A percentile compares a stretch with the other conserved stretches of the same genome.
phyloP scores from a whole-genome alignment of 257 asterid genomes.

The Vinca minor region DNA sequence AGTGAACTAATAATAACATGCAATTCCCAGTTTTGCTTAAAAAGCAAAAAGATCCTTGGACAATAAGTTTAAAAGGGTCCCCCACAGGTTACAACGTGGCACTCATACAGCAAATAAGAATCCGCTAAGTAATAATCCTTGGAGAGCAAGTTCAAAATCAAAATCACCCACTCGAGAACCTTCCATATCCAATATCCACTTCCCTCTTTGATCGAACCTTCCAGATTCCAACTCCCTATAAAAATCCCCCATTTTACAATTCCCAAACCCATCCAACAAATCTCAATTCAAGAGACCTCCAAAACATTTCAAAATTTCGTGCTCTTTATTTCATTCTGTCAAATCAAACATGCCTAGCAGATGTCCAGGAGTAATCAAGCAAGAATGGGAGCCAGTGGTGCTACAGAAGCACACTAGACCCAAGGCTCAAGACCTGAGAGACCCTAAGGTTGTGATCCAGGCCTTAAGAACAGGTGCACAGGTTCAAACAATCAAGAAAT shows the following conservation, averaged over 20 bases:
- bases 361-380: constrained; percentile 21
- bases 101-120: too few relatives aligned
- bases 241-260: background rate
- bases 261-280: too few relatives aligned
- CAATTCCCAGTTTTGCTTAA: too few relatives aligned
- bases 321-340: background rate
- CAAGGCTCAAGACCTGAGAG: constrained; percentile 26
- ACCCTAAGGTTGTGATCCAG: constrained; percentile 34
- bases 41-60: too few relatives aligned
- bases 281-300: too few relatives aligned
- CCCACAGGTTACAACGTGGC: background rate
- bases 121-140: constrained; percentile 1
- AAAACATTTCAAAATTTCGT: too few relatives aligned
- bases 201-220: constrained; percentile 16
- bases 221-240: constrained; percentile 16
- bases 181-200: background rate
- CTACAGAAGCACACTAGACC: constrained; percentile 27
- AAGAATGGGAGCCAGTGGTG: constrained; percentile 44
- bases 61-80: too few relatives aligned
- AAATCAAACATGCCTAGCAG: constrained; percentile 28
- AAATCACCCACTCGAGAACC: constrained; percentile 7
- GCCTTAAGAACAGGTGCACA: constrained; percentile 34
- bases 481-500: constrained; percentile 34
- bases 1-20: too few relatives aligned
- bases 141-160: constrained; percentile 8